phyloP scores from a whole-genome alignment of 306 rosid species.

The Inga leiocalycina region DNA sequence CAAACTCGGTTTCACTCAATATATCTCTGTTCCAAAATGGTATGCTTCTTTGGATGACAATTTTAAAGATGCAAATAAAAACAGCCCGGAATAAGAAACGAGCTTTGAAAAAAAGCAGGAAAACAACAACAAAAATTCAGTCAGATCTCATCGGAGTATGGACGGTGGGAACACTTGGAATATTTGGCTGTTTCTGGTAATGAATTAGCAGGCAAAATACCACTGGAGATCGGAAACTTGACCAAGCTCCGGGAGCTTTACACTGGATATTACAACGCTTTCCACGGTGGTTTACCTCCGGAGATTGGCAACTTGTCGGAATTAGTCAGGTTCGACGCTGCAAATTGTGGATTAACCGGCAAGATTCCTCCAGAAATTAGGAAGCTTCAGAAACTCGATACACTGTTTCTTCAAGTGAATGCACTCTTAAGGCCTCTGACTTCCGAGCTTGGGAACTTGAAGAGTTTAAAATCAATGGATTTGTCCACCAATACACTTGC shows the following conservation, averaged over 20 bases:
- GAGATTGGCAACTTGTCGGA: no score
- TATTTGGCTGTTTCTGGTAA: constrained; percentile 88
- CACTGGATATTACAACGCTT: no score
- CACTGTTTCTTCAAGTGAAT: no score
- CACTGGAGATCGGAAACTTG: constrained; percentile 77
- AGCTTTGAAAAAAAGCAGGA: not conserved
- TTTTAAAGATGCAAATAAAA: not conserved
- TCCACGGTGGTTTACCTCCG: no score
- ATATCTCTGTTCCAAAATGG: constrained; percentile 15
- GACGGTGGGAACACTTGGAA: constrained; percentile 56
- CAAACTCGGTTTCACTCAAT: not conserved
- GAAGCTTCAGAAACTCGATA: no score
- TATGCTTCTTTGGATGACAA: not conserved
- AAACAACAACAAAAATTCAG: not conserved
- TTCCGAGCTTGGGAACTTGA: no score
- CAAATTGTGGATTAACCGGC: no score
- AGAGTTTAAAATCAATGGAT: no score
- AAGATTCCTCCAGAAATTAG: no score
- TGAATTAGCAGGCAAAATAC: constrained; percentile 63
- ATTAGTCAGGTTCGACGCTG: no score
- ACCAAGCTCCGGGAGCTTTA: constrained; percentile 59
- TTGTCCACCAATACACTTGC: no score
- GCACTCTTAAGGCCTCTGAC: no score
- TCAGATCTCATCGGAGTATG: constrained; percentile 65
- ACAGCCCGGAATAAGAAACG: not conserved